A percentile compares a stretch with the other conserved stretches of the same genome.
These are phyloP conservation scores for Alternaria postmessia DNA, from an alignment of 2,329 filamentous ascomycete genomes.

Conservation along the genomic window DNA sequence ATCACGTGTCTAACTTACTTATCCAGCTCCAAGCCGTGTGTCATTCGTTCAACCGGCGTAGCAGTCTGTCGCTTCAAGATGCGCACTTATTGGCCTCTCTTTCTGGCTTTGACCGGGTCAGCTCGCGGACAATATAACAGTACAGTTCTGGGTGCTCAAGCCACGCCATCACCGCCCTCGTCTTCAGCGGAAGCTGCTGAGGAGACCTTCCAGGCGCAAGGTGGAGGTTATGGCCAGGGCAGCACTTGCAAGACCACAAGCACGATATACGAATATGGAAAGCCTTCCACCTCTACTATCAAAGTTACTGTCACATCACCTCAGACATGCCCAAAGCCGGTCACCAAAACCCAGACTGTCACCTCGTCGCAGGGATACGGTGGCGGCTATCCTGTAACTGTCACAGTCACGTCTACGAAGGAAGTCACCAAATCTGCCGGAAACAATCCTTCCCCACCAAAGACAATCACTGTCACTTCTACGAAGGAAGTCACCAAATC, in stretches of 20 bases:
- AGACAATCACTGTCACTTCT: conserved; percentile 2
- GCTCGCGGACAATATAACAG: conserved; percentile 24
- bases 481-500: conserved; percentile 1
- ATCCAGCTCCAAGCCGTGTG: conserved; percentile 31
- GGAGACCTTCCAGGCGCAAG: not conserved
- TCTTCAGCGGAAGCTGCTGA: not conserved
- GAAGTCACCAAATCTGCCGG: not conserved
- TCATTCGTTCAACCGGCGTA: conserved; percentile 37
- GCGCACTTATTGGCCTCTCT: conserved; percentile 34
- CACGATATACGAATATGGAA: conserved; percentile 12
- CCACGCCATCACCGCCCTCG: conserved; percentile 3
- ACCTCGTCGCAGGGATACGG: not conserved
- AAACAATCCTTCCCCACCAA: not conserved
- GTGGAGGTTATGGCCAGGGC: not conserved
- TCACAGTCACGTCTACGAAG: not conserved
- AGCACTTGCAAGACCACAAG: conserved; percentile 12
- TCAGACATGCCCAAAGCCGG: conserved; percentile 3
- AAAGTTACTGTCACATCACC: conserved; percentile 23
- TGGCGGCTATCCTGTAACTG: not conserved
- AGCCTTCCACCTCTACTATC: conserved; percentile 14
- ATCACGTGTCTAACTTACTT: conserved; percentile 35
- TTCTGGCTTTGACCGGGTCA: conserved; percentile 35
- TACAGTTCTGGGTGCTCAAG: conserved; percentile 14
- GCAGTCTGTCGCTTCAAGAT: conserved; percentile 44
- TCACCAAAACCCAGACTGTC: not conserved